Conservation (phyloP, 2,329 filamentous ascomycete species). For the Ascochyta clinopodiicola region DNA sequence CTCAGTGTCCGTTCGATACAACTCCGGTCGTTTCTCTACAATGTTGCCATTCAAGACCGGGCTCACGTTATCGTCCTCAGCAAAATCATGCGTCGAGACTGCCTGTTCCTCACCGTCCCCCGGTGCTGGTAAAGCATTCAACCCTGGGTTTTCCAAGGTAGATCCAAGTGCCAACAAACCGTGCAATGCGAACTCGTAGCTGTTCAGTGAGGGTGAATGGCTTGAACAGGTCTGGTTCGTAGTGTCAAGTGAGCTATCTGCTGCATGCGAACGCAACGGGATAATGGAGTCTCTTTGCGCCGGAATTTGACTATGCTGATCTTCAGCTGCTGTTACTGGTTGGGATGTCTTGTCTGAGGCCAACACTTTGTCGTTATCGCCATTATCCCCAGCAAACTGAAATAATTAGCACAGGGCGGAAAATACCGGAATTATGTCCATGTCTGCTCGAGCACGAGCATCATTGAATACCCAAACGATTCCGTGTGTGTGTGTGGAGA, state of each 20-base stretch:
- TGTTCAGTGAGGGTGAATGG: slow-evolving; percentile 21
- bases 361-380: neutral
- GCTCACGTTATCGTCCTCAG: neutral
- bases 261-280: neutral
- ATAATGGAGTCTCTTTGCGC: neutral
- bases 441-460: too few relatives aligned
- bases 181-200: slow-evolving; percentile 30
- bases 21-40: neutral
- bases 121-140: neutral
- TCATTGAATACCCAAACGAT: too few relatives aligned
- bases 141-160: neutral
- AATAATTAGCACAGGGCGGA: neutral
- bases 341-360: neutral
- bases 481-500: too few relatives aligned
- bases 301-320: neutral
- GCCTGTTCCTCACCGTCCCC: neutral
- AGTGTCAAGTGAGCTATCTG: neutral
- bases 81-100: slow-evolving; percentile 1
- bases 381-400: slow-evolving; percentile 1
- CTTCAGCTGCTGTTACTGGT: neutral
- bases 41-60: neutral
- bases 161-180: slow-evolving; percentile 28
- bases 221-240: neutral
- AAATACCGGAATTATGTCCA: neutral
- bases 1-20: neutral